These are phyloP conservation scores for Acer negundo DNA, from an alignment of 345 rosid genomes.

Conservation along the genomic window DNA sequence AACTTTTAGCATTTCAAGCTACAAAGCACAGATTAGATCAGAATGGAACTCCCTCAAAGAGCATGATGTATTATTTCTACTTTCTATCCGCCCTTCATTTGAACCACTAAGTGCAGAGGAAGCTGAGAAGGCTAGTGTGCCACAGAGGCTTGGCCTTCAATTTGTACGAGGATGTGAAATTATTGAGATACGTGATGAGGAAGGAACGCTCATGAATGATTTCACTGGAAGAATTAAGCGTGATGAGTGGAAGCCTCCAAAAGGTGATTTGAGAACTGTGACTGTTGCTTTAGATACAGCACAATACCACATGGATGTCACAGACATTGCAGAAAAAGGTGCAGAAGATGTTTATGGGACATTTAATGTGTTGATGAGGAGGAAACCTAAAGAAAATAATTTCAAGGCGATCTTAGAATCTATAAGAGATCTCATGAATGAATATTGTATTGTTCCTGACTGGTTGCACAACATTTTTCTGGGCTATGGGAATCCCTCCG, in stretches of 20 bases:
- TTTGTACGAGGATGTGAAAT: slow-evolving; percentile 95
- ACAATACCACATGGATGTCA: slow-evolving; percentile 96
- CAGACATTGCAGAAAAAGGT: slow-evolving; percentile 90
- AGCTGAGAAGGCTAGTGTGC: slow-evolving; percentile 88
- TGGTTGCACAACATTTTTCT: slow-evolving; percentile 96
- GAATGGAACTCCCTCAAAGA: slow-evolving; percentile 98
- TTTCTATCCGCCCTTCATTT: slow-evolving; percentile 85
- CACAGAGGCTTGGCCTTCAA: slow-evolving; percentile 92
- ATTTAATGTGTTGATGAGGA: slow-evolving; percentile 90
- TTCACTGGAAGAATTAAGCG: slow-evolving; percentile 88
- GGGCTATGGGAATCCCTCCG: slow-evolving; percentile 99
- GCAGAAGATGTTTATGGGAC: slow-evolving; percentile 91
- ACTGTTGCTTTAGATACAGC: slow-evolving; percentile 95
- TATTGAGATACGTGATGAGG: slow-evolving; percentile 90
- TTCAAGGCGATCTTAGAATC: slow-evolving; percentile 99
- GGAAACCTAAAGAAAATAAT: slow-evolving; percentile 98
- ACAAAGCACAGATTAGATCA: slow-evolving; percentile 80
- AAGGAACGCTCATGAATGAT: slow-evolving; percentile 95
- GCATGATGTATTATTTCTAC: slow-evolving; percentile 96
- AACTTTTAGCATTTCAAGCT: slow-evolving; percentile 89
- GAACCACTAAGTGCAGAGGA: slow-evolving; percentile 97
- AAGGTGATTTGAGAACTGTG: slow-evolving; percentile 93
- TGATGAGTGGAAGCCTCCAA: slow-evolving; percentile 99
- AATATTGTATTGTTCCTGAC: slow-evolving; percentile 96
- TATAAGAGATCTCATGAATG: slow-evolving; percentile 99